Base-by-base conservation (phyloP, 2,329 filamentous ascomycete species). In the Trichoderma afroharzianum region DNA sequence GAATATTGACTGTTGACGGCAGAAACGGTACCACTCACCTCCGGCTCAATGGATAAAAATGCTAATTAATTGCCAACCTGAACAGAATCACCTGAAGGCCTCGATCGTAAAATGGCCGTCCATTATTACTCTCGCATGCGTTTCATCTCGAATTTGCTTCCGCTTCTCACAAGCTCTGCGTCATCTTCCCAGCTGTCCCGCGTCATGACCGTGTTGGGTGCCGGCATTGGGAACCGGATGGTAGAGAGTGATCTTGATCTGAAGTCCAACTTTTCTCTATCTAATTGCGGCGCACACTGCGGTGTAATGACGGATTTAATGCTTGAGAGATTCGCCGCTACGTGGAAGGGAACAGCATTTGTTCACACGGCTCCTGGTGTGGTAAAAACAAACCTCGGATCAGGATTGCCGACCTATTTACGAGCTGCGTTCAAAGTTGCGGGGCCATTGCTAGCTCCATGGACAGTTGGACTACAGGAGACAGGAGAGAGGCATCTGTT, bases 51-150 rank as follows among this genome's bases (percentile, higher is more conserved):
- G 18, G 5, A 3, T 47, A n/a, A 47, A 47, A 18, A 28, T 12
- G 21, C 36, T 74, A 3, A 70, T 21, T 39, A 18, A 9, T 11
- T 21, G 3, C 5, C 36, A 1, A 39, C 36, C 9, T 50, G 43
- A 62, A 12, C 67, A 87, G 88, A 90, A 72, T 90, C 88, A 0
- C 66, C 80, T 0, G 90, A 92, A 78, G 87, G 87, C 3, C 81
- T 92, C 2, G 83, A 88, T 66, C 81, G 83, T 32, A 82, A 85
- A 36, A 82, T 84, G 28, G 82, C 85, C 11, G 6, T 67, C 4
- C 28, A 58, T 32, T 50, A 67, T 7, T 67, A 67, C 24, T 67
- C 63, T 14, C 50, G 63, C 39, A 53, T 64, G 26, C 62, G 39
- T n/a, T 32, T 64, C 11, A 64, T 64, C 30, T 36, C 24, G 18